phyloP scores from a whole-genome alignment of 805 yeast genomes.

The Lipomyces sp. region DNA sequence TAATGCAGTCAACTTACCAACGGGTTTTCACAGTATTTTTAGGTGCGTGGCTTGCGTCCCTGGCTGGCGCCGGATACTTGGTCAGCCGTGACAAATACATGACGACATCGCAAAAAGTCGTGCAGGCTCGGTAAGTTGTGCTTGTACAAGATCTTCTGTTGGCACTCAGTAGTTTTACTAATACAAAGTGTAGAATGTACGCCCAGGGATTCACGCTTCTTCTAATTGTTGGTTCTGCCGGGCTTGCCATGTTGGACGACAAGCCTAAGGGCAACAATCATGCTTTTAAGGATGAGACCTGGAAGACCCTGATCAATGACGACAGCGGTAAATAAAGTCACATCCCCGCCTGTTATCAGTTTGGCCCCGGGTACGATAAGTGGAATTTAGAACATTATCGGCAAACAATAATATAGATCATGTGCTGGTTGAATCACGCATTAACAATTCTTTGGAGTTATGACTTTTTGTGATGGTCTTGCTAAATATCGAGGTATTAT shows the following conservation, averaged over 20 bases:
- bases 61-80: constrained; percentile 76
- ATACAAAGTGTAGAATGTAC: constrained; percentile 63
- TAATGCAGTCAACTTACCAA: not conserved
- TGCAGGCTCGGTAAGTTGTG: constrained; percentile 61
- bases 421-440: no score
- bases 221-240: constrained; percentile 70
- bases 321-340: constrained; percentile 1
- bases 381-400: no score
- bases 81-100: constrained; percentile 76
- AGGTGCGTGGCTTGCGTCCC: constrained; percentile 77
- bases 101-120: constrained; percentile 78
- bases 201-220: constrained; percentile 83
- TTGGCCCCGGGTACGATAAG: no score
- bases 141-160: no score
- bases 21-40: constrained; percentile 52
- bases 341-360: not conserved
- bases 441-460: no score
- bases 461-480: no score
- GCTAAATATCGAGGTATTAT: no score
- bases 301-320: constrained; percentile 18
- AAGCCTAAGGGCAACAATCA: constrained; percentile 8
- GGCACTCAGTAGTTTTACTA: not conserved
- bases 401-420: no score
- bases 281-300: constrained; percentile 21
- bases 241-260: constrained; percentile 45